A percentile compares a stretch with the other conserved stretches of the same genome.
Conservation (phyloP, 169 alveolate species). For the Pseudocohnilembus persalinus region DNA sequence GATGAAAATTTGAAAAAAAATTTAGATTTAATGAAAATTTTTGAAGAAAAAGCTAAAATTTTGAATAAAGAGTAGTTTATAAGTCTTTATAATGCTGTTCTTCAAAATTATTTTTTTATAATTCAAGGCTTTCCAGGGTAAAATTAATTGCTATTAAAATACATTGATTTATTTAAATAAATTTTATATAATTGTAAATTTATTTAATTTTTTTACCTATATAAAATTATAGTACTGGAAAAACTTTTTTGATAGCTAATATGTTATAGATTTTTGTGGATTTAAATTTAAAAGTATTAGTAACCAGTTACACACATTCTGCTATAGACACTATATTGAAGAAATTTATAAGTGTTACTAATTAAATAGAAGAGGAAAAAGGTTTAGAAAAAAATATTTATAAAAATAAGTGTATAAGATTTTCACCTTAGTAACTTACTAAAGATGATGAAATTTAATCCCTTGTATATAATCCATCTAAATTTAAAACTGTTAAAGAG, state of each 20-base stretch:
- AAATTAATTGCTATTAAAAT: too few species aligned
- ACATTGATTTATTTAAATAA: neutral
- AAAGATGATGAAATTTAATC: neutral
- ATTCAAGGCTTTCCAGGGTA: neutral
- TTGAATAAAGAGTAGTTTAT: neutral
- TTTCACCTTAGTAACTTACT: neutral
- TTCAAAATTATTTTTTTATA: too few species aligned
- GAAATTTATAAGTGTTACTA: neutral
- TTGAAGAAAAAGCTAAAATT: neutral
- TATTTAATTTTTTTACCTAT: too few species aligned
- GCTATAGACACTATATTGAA: neutral
- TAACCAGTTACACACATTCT: neutral
- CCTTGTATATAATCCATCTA: too few species aligned
- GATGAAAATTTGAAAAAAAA: too few species aligned
- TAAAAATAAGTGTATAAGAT: neutral
- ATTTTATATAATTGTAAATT: too few species aligned
- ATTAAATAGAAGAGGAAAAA: too few species aligned
- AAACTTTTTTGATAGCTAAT: neutral
- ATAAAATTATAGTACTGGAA: neutral
- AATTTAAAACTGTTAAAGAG: neutral
- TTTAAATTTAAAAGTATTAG: neutral
- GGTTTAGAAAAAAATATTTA: neutral
- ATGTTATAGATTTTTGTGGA: neutral
- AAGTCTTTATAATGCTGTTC: neutral
- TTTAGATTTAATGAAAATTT: too few species aligned